Percentiles rank a stretch among this genome's conserved stretches.
phyloP scores from a whole-genome alignment of 345 rosid species.

The Eutrema japonicum region DNA sequence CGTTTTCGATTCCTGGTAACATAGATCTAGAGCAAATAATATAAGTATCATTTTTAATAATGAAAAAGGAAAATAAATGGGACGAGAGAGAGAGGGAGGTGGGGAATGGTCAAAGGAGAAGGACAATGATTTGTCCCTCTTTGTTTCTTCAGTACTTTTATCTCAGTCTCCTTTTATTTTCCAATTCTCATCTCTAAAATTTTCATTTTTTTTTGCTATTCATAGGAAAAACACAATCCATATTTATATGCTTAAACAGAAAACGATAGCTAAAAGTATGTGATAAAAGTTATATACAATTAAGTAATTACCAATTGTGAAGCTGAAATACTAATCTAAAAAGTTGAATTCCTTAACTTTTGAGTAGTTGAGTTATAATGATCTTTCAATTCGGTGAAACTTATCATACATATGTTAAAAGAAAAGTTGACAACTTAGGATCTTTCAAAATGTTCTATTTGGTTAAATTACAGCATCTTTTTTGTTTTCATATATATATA shows the following conservation, averaged over 20 bases:
- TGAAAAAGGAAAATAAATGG: constrained; percentile 9
- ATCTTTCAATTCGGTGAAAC: background rate
- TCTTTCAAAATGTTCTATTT: constrained; percentile 25
- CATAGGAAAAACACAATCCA: constrained; percentile 37
- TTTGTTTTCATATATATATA: constrained; percentile 1
- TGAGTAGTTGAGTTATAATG: background rate
- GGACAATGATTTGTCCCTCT: constrained; percentile 43
- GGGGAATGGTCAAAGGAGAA: constrained; percentile 42
- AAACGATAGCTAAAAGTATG: background rate
- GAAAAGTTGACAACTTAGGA: constrained; percentile 1
- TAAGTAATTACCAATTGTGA: background rate
- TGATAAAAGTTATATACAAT: background rate
- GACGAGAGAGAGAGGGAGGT: constrained; percentile 20
- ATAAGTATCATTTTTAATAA: background rate
- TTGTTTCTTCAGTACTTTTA: constrained; percentile 38
- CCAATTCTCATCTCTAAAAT: constrained; percentile 32
- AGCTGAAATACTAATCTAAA: background rate
- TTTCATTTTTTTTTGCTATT: constrained; percentile 32
- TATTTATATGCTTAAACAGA: constrained; percentile 12
- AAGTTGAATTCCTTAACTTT: background rate
- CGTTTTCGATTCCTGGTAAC: too few relatives aligned
- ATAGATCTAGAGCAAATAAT: too few relatives aligned
- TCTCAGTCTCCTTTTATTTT: constrained; percentile 36
- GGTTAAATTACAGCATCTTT: constrained; percentile 17
- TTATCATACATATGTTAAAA: background rate